A percentile compares a stretch with the other conserved stretches of the same genome.
These are phyloP conservation scores for Fusarium decemcellulare DNA, from an alignment of 2,329 filamentous ascomycete genomes.

Conservation along the genomic window DNA sequence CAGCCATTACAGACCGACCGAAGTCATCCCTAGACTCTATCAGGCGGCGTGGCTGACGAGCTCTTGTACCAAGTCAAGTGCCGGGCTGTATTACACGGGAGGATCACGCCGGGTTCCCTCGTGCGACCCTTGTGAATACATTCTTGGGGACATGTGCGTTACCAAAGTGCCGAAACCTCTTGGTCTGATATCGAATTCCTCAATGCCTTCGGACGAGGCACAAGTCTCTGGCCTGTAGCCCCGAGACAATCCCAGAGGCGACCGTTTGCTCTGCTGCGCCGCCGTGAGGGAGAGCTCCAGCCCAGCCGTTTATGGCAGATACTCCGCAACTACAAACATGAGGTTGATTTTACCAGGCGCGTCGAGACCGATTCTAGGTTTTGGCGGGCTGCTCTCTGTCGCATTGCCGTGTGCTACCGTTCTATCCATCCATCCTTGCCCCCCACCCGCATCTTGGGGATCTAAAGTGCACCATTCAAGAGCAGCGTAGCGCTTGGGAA, in stretches of 20 bases:
- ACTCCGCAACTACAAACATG: constrained; percentile 12
- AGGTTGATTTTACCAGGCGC: constrained; percentile 14
- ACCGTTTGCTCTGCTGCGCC: constrained; percentile 7
- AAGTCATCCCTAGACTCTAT: constrained; percentile 14
- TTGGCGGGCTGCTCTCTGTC: constrained; percentile 5
- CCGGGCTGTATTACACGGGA: constrained; percentile 21
- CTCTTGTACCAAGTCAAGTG: not conserved
- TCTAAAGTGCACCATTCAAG: constrained; percentile 25
- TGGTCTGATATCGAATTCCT: constrained; percentile 33
- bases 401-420: constrained; percentile 13
- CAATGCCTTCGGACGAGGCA: no score
- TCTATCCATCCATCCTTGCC: constrained; percentile 9
- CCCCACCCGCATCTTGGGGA: constrained; percentile 40
- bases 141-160: constrained; percentile 28
- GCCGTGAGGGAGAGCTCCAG: constrained; percentile 10
- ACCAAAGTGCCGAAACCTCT: constrained; percentile 18
- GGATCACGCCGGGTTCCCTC: constrained; percentile 28
- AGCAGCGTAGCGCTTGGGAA: constrained; percentile 21
- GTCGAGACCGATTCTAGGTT: constrained; percentile 17
- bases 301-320: constrained; percentile 30
- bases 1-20: not conserved
- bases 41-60: constrained; percentile 22
- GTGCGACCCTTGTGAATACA: constrained; percentile 31
- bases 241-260: not conserved
- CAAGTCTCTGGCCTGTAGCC: not conserved